phyloP scores from a whole-genome alignment of 176 grass and related monocot genomes.

The Guadua angustifolia region DNA sequence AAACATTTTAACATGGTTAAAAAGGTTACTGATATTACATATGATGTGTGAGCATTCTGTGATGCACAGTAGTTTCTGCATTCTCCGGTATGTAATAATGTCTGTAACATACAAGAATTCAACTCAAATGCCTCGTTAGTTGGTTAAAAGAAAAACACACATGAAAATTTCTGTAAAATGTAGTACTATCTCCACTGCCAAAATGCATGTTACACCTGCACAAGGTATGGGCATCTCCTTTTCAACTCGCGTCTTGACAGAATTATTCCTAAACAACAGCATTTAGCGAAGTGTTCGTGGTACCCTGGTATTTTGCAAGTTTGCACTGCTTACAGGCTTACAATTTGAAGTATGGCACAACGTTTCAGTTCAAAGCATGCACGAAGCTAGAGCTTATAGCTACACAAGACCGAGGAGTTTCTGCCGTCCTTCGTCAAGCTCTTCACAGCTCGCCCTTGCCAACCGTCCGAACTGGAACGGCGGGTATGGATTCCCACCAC shows the following conservation, averaged over 20 bases:
- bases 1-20: not conserved
- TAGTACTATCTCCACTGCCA: not conserved
- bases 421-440: not conserved
- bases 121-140: not conserved
- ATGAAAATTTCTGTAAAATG: not conserved
- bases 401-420: not conserved
- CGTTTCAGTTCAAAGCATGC: not conserved
- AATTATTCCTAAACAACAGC: slow-evolving; percentile 17
- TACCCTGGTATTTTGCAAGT: not conserved
- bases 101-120: not conserved
- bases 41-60: too few species aligned
- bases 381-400: not conserved
- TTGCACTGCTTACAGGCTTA: not conserved
- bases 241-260: not conserved
- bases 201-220: not conserved
- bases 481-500: slow-evolving; percentile 94
- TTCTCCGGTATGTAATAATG: too few species aligned
- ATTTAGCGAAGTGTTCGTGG: not conserved
- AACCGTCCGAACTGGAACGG: slow-evolving; percentile 59
- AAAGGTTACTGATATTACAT: too few species aligned
- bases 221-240: not conserved
- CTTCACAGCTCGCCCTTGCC: slow-evolving; percentile 28
- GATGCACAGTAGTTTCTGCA: too few species aligned
- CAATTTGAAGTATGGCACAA: not conserved
- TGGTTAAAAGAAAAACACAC: not conserved